A percentile compares a stretch with the other conserved stretches of the same genome.
These are phyloP conservation scores for Reutealis trisperma DNA, from an alignment of 345 rosid species.

Conservation along the genomic window DNA sequence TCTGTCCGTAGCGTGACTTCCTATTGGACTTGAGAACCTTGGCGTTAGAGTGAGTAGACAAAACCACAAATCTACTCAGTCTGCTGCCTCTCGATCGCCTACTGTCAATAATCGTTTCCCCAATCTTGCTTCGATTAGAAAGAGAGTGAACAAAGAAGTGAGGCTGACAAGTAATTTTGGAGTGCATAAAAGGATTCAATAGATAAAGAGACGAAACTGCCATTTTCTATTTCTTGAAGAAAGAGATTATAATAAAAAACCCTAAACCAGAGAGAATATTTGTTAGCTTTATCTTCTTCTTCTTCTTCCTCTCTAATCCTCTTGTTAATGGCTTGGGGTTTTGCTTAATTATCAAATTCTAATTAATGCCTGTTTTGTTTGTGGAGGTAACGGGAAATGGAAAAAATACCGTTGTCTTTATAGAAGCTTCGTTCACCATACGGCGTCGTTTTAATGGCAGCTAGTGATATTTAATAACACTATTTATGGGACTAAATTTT, in stretches of 20 bases:
- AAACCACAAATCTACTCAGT: conserved; percentile 43
- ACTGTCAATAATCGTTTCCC: neutral
- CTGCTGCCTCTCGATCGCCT: neutral
- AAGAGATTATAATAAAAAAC: conserved; percentile 19
- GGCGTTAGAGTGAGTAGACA: conserved; percentile 70
- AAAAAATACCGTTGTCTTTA: too few species aligned
- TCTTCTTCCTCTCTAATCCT: neutral
- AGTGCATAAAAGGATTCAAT: neutral
- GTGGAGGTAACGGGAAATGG: too few species aligned
- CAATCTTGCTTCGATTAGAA: neutral
- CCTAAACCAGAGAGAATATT: neutral
- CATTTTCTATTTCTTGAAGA: neutral
- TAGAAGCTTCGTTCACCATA: neutral
- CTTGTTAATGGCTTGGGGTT: neutral
- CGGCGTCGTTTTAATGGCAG: neutral
- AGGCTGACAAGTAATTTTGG: neutral
- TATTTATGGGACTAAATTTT: too few species aligned
- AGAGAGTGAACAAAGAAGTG: neutral
- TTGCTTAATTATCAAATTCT: neutral
- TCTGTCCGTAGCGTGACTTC: conserved; percentile 61
- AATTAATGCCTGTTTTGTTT: neutral
- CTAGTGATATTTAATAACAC: too few species aligned
- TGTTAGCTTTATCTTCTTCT: neutral
- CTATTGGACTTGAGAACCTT: conserved; percentile 72
- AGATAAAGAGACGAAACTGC: conserved; percentile 6